These are phyloP conservation scores for Chaetomiaceae sp. DNA, from an alignment of 2,329 filamentous ascomycete species.

Conservation along the genomic window DNA sequence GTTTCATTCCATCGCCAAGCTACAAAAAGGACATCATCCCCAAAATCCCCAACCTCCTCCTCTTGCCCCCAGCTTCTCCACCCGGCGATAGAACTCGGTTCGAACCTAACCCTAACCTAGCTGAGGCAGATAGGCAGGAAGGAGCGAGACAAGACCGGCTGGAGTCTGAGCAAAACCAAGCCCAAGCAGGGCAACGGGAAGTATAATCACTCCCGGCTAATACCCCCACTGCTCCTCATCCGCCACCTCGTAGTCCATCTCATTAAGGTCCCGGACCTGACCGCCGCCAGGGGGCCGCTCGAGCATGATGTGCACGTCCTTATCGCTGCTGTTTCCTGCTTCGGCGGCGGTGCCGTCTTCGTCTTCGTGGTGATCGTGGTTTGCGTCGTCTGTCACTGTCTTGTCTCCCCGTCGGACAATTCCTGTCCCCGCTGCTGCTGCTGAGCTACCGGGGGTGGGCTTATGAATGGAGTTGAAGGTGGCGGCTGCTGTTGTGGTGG, in stretches of 20 bases:
- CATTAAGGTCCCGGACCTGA: constrained; percentile 33
- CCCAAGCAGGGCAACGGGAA: too few species aligned
- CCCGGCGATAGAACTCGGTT: too few species aligned
- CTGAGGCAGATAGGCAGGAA: too few species aligned
- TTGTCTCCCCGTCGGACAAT: background rate
- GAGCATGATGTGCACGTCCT: constrained; percentile 26
- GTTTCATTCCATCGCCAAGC: too few species aligned
- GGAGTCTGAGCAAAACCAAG: too few species aligned
- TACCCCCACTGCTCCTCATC: constrained; percentile 46
- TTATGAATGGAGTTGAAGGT: too few species aligned
- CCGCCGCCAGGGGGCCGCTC: constrained; percentile 24
- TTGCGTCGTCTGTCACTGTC: background rate
- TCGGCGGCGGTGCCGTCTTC: constrained; percentile 44
- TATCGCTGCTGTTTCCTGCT: constrained; percentile 16
- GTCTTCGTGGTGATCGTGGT: constrained; percentile 21
- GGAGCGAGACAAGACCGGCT: background rate
- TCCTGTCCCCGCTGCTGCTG: background rate
- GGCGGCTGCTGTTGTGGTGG: background rate
- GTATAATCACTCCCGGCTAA: too few species aligned
- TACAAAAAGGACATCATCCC: too few species aligned
- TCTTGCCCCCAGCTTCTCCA: too few species aligned
- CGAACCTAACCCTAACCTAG: too few species aligned
- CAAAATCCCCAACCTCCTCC: too few species aligned
- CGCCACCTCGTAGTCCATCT: constrained; percentile 53
- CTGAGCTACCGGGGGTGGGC: too few species aligned